Evolutionary conservation across 495 filamentous ascomycete species (phyloP), one percentile per base, ranked within the genome.

Genomic region (Lichina pygmaea): DNA sequence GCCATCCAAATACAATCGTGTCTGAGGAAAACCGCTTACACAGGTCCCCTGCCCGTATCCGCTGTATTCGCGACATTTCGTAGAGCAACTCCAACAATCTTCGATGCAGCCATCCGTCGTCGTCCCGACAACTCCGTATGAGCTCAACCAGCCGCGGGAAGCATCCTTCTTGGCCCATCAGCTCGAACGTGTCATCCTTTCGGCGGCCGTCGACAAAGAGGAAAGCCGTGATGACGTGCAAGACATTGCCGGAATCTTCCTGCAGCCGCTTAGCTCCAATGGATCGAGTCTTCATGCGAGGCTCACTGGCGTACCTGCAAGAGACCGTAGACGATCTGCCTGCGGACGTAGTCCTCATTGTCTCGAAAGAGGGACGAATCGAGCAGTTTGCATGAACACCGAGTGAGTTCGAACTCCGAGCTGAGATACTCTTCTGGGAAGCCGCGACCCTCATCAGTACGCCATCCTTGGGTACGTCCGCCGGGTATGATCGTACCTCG

Each of bases 21-120:
- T 9, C n/a, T 47, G 11, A 10, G 13, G n/a, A 39, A 2, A 10
- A 33, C 7, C 16, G 62, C 67, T 62, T 66, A 68, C 78, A 64
- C 47, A 97, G 58, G 54, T 95, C 86, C 48, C 85, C 73, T 46
- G 66, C 61, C 50, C 71, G 75, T 15, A 97, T 56, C 42, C 75
- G 66, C 60, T 95, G 86, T 57, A 94, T 83, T 43, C 91, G 71
- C 39, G 82, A 91, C 82, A 94, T 93, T 65, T 95, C 89, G 59
- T 93, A 97, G 51, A 95, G 66, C 48, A 97, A 62, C 60, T 94
- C 80, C 59, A 97, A 66, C 31, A 93, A 64, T 33, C 84, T 61
- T 32, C 78, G 70, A 64, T 93, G 85, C 47, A 94, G 64, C 42
- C 75, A 70, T 12, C 67, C 62, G 47, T 67, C 63, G 54, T 86